phyloP scores from a whole-genome alignment of 148 eudicot species.

The Rhododendron griersonianum region DNA sequence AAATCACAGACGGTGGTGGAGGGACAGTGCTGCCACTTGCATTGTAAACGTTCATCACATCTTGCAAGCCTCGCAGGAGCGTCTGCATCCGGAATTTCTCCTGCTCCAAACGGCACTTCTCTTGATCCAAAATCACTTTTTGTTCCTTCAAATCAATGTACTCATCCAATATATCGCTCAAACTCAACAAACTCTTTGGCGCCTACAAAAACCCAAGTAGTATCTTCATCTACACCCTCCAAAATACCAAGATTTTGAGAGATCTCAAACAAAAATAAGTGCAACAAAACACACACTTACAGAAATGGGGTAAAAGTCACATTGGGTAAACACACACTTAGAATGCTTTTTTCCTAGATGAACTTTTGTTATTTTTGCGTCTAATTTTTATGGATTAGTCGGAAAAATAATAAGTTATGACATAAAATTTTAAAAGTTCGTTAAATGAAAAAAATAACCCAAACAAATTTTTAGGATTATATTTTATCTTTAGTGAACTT shows the following conservation, averaged over 20 bases:
- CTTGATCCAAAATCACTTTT: constrained; percentile 58
- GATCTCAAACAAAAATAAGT: background rate
- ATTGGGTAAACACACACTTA: background rate
- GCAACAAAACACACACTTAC: background rate
- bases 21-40: constrained; percentile 13
- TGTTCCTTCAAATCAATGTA: constrained; percentile 74
- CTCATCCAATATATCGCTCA: constrained; percentile 67
- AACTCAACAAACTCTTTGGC: constrained; percentile 58
- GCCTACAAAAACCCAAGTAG: constrained; percentile 32
- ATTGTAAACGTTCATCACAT: constrained; percentile 62
- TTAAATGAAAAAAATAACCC: background rate
- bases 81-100: constrained; percentile 57
- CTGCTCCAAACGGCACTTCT: constrained; percentile 46
- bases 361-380: background rate
- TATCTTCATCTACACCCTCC: background rate
- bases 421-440: too few relatives aligned
- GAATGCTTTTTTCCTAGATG: background rate
- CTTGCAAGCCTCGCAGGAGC: constrained; percentile 68
- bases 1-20: constrained; percentile 17
- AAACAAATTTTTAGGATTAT: background rate
- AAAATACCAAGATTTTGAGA: background rate
- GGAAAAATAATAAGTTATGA: too few relatives aligned
- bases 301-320: background rate
- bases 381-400: background rate
- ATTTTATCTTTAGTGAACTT: background rate